Conservation (phyloP, 140 eudicot species). For the Flaveria floridana region DNA sequence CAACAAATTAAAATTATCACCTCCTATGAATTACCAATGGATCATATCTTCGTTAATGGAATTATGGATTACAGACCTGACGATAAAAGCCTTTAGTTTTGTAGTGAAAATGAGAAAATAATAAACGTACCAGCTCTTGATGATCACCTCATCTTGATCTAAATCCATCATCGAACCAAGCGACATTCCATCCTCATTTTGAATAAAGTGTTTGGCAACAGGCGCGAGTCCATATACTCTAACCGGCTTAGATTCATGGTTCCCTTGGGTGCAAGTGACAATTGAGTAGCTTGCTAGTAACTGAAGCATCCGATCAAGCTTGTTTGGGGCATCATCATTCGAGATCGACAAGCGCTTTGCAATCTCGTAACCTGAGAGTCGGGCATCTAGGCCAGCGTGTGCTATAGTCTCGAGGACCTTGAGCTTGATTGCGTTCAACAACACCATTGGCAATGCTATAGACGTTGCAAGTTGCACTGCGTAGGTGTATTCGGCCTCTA, state of each 20-base stretch:
- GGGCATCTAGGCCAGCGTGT: background rate
- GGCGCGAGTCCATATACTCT: slow-evolving; percentile 9
- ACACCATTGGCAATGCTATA: slow-evolving; percentile 12
- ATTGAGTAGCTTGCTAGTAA: background rate
- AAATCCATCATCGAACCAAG: slow-evolving; percentile 1
- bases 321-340: background rate
- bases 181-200: background rate
- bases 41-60: too few species aligned
- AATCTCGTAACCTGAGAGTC: background rate
- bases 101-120: too few species aligned
- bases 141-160: background rate
- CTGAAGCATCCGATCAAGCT: slow-evolving; percentile 15
- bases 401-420: slow-evolving; percentile 6
- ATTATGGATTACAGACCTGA: too few species aligned
- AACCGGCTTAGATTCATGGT: slow-evolving; percentile 1
- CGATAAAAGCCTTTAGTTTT: too few species aligned
- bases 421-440: background rate
- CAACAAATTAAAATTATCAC: too few species aligned
- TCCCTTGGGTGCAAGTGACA: background rate
- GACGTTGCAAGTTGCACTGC: slow-evolving; percentile 13
- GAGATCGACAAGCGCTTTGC: background rate
- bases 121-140: background rate
- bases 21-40: too few species aligned
- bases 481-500: slow-evolving; percentile 1
- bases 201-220: background rate